Percentiles rank a stretch among this genome's conserved stretches.
These are phyloP conservation scores for Colletotrichum abscissum DNA, from an alignment of 2,329 filamentous ascomycete species.

Conservation along the genomic window DNA sequence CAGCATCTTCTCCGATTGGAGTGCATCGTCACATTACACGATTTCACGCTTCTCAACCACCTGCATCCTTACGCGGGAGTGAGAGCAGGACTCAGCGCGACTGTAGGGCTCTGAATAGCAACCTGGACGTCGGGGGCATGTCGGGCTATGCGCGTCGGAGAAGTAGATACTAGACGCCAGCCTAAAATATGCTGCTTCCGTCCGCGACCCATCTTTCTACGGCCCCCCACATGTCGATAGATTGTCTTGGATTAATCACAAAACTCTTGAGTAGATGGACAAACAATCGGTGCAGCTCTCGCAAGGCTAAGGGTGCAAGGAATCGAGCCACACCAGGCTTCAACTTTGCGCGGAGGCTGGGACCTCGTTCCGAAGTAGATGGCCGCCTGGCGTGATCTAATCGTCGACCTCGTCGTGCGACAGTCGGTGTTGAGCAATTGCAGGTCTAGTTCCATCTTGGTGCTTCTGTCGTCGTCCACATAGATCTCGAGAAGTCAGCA, in stretches of 20 bases:
- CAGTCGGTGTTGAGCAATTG: slow-evolving; percentile 23
- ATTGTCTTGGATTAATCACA: slow-evolving; percentile 8
- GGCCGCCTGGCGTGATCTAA: slow-evolving; percentile 56
- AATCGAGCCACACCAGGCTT: slow-evolving; percentile 39
- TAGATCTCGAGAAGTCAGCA: slow-evolving; percentile 62
- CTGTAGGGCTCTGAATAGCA: slow-evolving; percentile 50
- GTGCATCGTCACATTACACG: not conserved
- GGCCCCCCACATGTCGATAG: not conserved
- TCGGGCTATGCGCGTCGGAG: slow-evolving; percentile 28
- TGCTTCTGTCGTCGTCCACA: slow-evolving; percentile 46
- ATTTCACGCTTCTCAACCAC: not conserved
- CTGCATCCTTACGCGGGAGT: not conserved
- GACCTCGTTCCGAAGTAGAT: slow-evolving; percentile 56
- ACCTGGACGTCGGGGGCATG: slow-evolving; percentile 58
- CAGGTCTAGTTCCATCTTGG: slow-evolving; percentile 8
- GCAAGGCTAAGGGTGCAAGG: too few species aligned
- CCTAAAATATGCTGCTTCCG: slow-evolving; percentile 38
- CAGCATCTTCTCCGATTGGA: not conserved
- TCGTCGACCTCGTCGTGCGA: slow-evolving; percentile 21
- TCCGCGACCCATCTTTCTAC: slow-evolving; percentile 38
- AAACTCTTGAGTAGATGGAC: slow-evolving; percentile 35
- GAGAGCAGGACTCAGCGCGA: slow-evolving; percentile 33
- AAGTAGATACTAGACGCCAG: slow-evolving; percentile 37
- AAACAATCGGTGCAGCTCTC: not conserved
- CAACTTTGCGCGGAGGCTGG: slow-evolving; percentile 53